Evolutionary conservation across 768 basidiomycete genomes (phyloP).

Genomic region (Leccinellum luteum): DNA sequence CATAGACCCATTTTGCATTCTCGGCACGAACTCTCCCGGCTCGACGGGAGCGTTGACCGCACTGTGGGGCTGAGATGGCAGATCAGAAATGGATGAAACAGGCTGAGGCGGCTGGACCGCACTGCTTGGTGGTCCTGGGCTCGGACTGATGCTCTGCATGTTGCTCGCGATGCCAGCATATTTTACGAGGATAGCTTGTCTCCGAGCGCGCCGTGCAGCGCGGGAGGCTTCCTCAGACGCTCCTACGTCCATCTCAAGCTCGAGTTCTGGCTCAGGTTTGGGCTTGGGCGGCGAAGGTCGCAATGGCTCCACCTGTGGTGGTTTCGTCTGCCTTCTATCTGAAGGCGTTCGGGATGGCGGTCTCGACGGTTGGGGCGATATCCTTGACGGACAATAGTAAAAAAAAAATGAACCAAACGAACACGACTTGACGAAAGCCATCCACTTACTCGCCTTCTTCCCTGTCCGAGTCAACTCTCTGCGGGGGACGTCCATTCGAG

Average conservation of each 20-base stretch:
- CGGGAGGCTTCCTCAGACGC: conserved; percentile 59
- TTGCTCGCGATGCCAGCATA: conserved; percentile 51
- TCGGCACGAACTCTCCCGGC: conserved; percentile 7
- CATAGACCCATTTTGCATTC: conserved; percentile 19
- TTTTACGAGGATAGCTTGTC: conserved; percentile 79
- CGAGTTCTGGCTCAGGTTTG: conserved; percentile 39
- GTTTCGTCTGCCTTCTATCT: conserved; percentile 11
- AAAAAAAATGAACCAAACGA: conserved; percentile 10
- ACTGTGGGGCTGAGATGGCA: conserved; percentile 54
- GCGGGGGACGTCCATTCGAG: conserved; percentile 23
- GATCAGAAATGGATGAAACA: conserved; percentile 60
- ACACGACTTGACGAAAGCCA: conserved; percentile 2
- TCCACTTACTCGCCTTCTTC: conserved; percentile 93
- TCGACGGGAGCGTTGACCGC: conserved; percentile 33
- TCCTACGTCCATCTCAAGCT: conserved; percentile 54
- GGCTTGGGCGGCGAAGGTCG: conserved; percentile 13
- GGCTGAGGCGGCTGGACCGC: conserved; percentile 69
- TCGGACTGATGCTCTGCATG: conserved; percentile 47
- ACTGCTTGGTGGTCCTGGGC: conserved; percentile 67
- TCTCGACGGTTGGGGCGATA: conserved; percentile 53
- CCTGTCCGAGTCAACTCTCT: conserved; percentile 54
- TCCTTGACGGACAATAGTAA: conserved; percentile 38
- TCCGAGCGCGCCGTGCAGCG: conserved; percentile 63
- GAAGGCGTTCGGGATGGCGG: conserved; percentile 27
- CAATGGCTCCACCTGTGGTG: conserved; percentile 19